These are phyloP conservation scores for Coffea eugenioides DNA, from an alignment of 257 asterid genomes.

Conservation along the genomic window DNA sequence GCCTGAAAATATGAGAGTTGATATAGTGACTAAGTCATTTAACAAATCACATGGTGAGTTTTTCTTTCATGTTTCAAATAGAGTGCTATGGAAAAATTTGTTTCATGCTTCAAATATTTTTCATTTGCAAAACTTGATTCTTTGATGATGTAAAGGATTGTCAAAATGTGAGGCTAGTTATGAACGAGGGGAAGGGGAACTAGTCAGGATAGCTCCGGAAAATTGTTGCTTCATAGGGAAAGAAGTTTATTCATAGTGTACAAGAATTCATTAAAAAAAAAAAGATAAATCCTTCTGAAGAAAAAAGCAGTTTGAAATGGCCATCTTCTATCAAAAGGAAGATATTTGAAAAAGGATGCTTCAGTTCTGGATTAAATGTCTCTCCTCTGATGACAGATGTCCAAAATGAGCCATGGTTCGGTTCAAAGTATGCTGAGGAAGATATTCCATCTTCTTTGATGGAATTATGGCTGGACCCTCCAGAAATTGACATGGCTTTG, in stretches of 20 bases:
- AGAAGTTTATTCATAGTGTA: neutral
- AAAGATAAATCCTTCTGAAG: neutral
- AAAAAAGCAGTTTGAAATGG: neutral
- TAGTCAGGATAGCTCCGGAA: neutral
- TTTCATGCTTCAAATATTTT: constrained; percentile 4
- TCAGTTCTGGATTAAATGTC: constrained; percentile 4
- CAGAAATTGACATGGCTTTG: constrained; percentile 57
- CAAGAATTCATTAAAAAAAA: neutral
- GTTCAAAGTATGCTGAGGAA: constrained; percentile 77
- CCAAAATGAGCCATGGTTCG: constrained; percentile 95
- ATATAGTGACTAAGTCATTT: constrained; percentile 64
- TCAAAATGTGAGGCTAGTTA: neutral
- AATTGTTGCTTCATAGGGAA: neutral
- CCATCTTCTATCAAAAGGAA: neutral
- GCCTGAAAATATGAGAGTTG: constrained; percentile 97
- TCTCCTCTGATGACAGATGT: constrained; percentile 53
- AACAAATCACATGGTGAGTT: constrained; percentile 61
- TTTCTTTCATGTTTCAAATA: neutral
- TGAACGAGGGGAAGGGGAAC: neutral
- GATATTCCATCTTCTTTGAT: constrained; percentile 70
- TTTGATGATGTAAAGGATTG: neutral
- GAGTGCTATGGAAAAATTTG: neutral
- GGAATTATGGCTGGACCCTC: constrained; percentile 82
- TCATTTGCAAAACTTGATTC: neutral
- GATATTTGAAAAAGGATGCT: neutral